Percentiles rank a stretch among this genome's conserved stretches.
Conservation (phyloP, 495 filamentous ascomycete genomes). For the Talaromyces thailandensis region DNA sequence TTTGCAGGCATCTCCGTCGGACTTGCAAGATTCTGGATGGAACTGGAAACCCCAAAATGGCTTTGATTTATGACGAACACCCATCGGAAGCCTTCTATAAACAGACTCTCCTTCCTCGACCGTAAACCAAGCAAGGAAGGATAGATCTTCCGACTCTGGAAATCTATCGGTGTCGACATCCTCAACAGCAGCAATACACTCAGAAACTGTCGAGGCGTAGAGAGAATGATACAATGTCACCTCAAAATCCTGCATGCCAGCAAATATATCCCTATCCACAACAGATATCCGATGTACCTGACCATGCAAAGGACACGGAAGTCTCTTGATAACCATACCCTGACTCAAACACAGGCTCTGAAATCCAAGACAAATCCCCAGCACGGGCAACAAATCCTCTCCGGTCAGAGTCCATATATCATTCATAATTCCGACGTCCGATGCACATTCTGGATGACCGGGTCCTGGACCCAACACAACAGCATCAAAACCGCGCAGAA, state of each 20-base stretch:
- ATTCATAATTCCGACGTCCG: slow-evolving; percentile 73
- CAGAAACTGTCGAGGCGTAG: slow-evolving; percentile 44
- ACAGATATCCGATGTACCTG: slow-evolving; percentile 60
- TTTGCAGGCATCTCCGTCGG: slow-evolving; percentile 53
- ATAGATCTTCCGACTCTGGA: slow-evolving; percentile 8
- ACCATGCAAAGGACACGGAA: slow-evolving; percentile 69
- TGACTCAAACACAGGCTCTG: slow-evolving; percentile 67
- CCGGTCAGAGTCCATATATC: slow-evolving; percentile 62
- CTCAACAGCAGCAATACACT: not conserved
- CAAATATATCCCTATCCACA: slow-evolving; percentile 40
- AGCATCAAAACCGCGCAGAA: slow-evolving; percentile 57
- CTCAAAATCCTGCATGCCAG: slow-evolving; percentile 43
- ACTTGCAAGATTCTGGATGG: slow-evolving; percentile 91
- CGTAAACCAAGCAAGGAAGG: slow-evolving; percentile 29
- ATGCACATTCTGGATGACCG: slow-evolving; percentile 47
- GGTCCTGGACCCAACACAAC: slow-evolving; percentile 77
- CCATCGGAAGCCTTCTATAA: slow-evolving; percentile 58
- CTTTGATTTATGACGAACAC: slow-evolving; percentile 53
- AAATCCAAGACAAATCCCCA: slow-evolving; percentile 90
- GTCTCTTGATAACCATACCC: slow-evolving; percentile 53
- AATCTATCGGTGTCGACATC: not conserved
- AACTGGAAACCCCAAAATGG: slow-evolving; percentile 93
- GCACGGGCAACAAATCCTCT: slow-evolving; percentile 54
- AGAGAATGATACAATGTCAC: slow-evolving; percentile 88
- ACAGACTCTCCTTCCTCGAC: slow-evolving; percentile 11